Base-by-base conservation (phyloP, 441 rosid genomes). In the Erodium trifolium region DNA sequence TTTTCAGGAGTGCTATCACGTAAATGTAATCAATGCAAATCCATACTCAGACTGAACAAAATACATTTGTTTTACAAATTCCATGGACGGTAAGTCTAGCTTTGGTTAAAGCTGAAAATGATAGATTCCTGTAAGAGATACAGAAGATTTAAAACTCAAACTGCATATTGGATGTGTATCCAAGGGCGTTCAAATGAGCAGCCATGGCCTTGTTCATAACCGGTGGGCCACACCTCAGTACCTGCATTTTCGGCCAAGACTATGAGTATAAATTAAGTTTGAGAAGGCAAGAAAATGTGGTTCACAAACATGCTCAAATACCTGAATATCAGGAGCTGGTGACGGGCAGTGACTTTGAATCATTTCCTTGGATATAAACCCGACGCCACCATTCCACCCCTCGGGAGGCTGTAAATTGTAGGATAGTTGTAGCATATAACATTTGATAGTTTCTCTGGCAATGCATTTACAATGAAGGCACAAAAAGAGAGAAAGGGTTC, bases 121-220 rank as follows among this genome's bases (percentile, higher is more conserved):
- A 47, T 47, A 47, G 4, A 47, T 47, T 11, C 10, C 14, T 1
- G 14, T 11, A 57, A 57, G 63, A 77, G 41, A 37, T 37, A 37
- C 41, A 37, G 9, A 37, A 37, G 8, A 37, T 37, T 37, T 74
- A 91, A 85, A 88, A 91, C 79, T 89, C 85, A 78, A 91, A 91
- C 71, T 83, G 90, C 93, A 88, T 91, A 63, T 85, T 82, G 19
- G 84, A 66, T 35, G 87, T 53, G 79, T 91, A 92, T 17, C 77
- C 94, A 16, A 92, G 82, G 39, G 82, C 87, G 1, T 89, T 85
- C 35, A 92, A 87, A 76, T 88, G 88, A 27, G 78, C 85, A 68
- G 86, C 91, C 84, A 87, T 80, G 78, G 94, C 92, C 78, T 89
- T 92, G 87, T 88, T 92, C 96, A 92, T 89, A 0, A 88, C 88